Evolutionary conservation across 805 yeast genomes (phyloP), one percentile per base, ranked within the genome.

Genomic region (Saccharomycopsis vini): DNA sequence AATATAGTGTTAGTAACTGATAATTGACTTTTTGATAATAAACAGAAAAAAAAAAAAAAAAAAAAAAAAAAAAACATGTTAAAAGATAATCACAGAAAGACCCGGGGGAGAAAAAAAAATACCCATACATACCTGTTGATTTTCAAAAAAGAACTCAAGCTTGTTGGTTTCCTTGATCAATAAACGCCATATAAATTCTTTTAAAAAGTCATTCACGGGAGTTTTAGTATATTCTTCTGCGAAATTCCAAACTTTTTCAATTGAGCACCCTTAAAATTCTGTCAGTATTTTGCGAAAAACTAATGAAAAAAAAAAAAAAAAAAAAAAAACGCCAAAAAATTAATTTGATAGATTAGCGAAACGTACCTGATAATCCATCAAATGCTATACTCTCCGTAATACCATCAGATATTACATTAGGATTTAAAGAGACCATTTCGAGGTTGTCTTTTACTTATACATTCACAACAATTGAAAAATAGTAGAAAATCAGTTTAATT

Each of bases 171-270:
- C 43, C 16, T 37, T 32, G 16, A 15, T 6, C 5, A 43, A 4
- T 39, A 31, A 38, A 19, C 7, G 15, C 46, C 46, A 43, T 12
- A 43, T 32, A 18, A 43, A n/a, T 5, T 21, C 13, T 16, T 38
- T 38, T 7, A 38, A 15, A 6, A 24, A 13, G 6, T 43, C 46
- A 32, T 39, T 22, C 3, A 36, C 3, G 3, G 10, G 33, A 9
- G 30, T 16, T 16, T 24, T 19, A 3, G 38, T 3, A 9, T 15
- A 3, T 16, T 38, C 39, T 18, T 33, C 20, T 5, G 42, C 46
- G n/a, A 43, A 26, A 13, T 43, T 24, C 46, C 46, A 43, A 5
- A 43, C 24, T 29, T n/a, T 22, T 5, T 20, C 3, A n/a, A 37
- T 7, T 12, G 12, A n/a, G 15, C 30, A 19, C 5, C 45, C 45